Evolutionary conservation across 1,284 basidiomycete genomes (phyloP), one percentile per base, ranked within the genome.

Genomic region (Amylostereum areolatum): DNA sequence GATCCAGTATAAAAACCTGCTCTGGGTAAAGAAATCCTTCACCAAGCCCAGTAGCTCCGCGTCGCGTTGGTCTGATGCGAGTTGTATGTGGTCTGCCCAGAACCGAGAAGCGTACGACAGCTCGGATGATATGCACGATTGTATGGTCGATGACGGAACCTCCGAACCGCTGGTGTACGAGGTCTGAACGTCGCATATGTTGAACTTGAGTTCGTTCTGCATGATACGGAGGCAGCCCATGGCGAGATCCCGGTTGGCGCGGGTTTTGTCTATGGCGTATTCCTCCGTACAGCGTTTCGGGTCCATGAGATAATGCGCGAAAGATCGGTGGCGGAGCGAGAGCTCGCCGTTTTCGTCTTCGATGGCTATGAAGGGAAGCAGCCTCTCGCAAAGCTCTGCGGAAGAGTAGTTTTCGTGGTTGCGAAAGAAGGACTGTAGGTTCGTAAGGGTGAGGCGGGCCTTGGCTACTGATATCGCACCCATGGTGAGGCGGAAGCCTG

Each of bases 51-150:
- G 45, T 1, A 47, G 31, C 5, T 46, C 43, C n/a, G 33, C 5
- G 25, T 41, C 10, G 47, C 51, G 31, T 56, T 39, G 4, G 30
- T 46, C 33, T 29, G 40, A 36, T 8, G 43, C 9, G 48, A 48
- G 36, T 12, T 43, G 49, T 4, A 69, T 47, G 52, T 66, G 69
- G 37, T 64, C 59, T 1, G 55, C 61, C 68, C 67, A 71, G 34
- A 59, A 67, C 11, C 56, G 59, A 49, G 64, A 69, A 6, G 67
- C 57, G 50, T 69, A 72, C 0, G 47, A 56, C 3, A 72, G 51
- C 40, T 62, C 48, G 1, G 52, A 32, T 1, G 66, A 49, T 25
- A 72, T 65, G 4, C 46, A 40, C 8, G 50, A 41, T 9, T 52
- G 12, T 3, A 62, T 48, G 3, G 50, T 45, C 5, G 50, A n/a